Evolutionary conservation across 495 filamentous ascomycete species (phyloP), one percentile per base, ranked within the genome.

Genomic region (Glonium stellatum): DNA sequence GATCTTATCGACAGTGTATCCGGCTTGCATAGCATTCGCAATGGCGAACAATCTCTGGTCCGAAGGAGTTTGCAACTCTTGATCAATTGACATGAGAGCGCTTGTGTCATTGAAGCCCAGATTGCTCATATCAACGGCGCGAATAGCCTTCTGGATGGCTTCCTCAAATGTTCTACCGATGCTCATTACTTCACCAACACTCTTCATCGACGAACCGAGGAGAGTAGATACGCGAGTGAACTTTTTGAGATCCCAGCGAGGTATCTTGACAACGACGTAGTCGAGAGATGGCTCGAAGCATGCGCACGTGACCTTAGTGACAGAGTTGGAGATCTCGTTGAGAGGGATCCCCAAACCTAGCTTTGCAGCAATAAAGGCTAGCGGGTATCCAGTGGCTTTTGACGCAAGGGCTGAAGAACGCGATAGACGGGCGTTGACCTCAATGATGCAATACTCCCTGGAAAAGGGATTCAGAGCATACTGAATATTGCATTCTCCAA

Each of bases 211-310:
- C 8, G 93, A 97, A 36, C 88, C 90, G 6, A 98, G 85, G 74
- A 91, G 84, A 3, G 90, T 97, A 8, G 92, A 97, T 19, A 97
- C 93, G 57, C 93, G 86, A 27, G 88, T 92, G 75, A 98, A 98
- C 74, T 98, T 98, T 79, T 97, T 97, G 62, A 98, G 74, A 75
- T 98, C 93, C 93, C 93, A 98, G 60, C 93, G 82, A 19, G 93
- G 93, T 75, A 98, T 98, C 80, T 98, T 98, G 57, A 98, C 93
- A 23, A 97, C 93, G 49, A 97, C 92, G 72, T 98, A 98, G 72
- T 98, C 93, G 0, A 98, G 80, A 1, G 93, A 98, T n/a, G 93
- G 93, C 72, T 98, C 93, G 74, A 98, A 98, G 79, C 93, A 98
- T 53, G 92, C 93, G 62, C 90, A 95, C 27, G 93, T 98, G 39